Evolutionary conservation across 2,329 filamentous ascomycete species (phyloP).

Genomic region (Hypoxylon sp.): DNA sequence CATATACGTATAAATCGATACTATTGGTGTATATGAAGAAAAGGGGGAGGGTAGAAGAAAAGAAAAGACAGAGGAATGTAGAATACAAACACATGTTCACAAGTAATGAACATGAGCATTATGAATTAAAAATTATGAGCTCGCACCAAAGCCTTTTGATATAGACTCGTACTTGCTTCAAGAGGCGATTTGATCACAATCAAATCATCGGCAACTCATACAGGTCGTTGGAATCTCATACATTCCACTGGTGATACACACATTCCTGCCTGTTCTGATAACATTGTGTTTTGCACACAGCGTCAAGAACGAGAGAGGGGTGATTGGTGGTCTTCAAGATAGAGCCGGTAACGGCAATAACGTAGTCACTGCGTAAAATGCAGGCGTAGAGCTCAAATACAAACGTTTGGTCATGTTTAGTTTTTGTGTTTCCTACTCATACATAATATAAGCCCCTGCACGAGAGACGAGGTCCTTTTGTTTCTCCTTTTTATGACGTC

Average conservation of each 20-base stretch:
- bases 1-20: neutral
- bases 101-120: neutral
- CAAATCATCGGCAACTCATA: neutral
- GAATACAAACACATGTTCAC: neutral
- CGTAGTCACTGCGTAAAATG: neutral
- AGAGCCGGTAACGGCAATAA: neutral
- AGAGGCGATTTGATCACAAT: neutral
- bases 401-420: constrained; percentile 29
- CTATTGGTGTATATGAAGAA: neutral
- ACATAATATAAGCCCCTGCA: constrained; percentile 49
- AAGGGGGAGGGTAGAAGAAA: neutral
- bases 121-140: neutral
- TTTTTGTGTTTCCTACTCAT: constrained; percentile 49
- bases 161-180: neutral
- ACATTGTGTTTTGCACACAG: neutral
- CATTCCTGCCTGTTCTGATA: neutral
- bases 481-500: constrained; percentile 46
- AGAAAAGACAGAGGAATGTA: neutral
- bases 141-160: neutral
- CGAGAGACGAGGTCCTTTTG: constrained; percentile 44
- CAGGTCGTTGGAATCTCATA: neutral
- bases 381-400: constrained; percentile 19
- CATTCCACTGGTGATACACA: neutral
- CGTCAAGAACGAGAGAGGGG: neutral
- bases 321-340: neutral